A percentile compares a stretch with the other conserved stretches of the same genome.
Evolutionary conservation across 495 filamentous ascomycete genomes (phyloP).

Genomic region (Melanomma pulvis-pyrius): DNA sequence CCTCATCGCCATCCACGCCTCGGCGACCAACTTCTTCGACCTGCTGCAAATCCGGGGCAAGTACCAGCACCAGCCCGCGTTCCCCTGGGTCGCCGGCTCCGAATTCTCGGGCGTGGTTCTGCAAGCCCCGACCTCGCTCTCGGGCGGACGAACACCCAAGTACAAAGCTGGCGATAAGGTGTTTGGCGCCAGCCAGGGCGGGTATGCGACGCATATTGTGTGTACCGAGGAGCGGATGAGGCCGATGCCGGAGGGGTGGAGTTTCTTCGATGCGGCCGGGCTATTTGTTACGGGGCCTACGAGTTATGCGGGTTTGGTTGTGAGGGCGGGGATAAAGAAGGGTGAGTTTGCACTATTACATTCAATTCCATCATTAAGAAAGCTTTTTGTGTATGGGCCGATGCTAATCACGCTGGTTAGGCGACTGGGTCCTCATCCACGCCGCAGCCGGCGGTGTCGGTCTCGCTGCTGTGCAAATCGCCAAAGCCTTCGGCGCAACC

Average conservation of each 20-base stretch:
- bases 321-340: constrained; percentile 70
- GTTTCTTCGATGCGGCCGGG: constrained; percentile 80
- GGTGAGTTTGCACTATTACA: constrained; percentile 40
- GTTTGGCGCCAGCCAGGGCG: constrained; percentile 85
- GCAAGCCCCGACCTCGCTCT: constrained; percentile 58
- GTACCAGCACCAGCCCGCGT: constrained; percentile 67
- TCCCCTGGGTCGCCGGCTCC: constrained; percentile 85
- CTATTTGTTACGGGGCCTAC: constrained; percentile 91
- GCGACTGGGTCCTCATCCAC: constrained; percentile 89
- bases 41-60: constrained; percentile 85
- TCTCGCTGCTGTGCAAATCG: constrained; percentile 87
- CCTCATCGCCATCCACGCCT: constrained; percentile 83
- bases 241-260: constrained; percentile 78
- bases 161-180: constrained; percentile 79
- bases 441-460: constrained; percentile 93
- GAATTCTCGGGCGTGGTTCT: constrained; percentile 84
- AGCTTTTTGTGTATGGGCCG: not conserved
- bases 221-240: constrained; percentile 68
- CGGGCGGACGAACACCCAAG: constrained; percentile 45
- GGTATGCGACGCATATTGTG: constrained; percentile 75
- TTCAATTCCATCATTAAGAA: not conserved
- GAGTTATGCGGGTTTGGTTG: constrained; percentile 81
- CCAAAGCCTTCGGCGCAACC: constrained; percentile 85
- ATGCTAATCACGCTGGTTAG: constrained; percentile 22
- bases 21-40: constrained; percentile 95